Evolutionary conservation across 495 filamentous ascomycete species (phyloP), one percentile per base, ranked within the genome.

Genomic region (Corynascus novoguineensis): DNA sequence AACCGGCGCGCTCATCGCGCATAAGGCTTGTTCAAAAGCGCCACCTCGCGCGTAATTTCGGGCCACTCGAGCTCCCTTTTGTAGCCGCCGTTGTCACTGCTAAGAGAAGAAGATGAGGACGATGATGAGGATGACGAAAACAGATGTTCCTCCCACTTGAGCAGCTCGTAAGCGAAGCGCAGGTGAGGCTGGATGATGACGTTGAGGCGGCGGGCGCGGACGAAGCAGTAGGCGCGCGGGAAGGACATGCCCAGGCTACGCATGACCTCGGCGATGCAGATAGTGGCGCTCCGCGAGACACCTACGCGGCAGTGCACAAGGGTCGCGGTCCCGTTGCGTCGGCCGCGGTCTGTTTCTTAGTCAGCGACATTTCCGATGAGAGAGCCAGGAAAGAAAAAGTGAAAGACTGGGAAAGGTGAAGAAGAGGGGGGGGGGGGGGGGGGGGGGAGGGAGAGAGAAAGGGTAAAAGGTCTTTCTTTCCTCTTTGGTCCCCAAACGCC

Each of bases 191-290:
- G 81, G 57, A 83, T 83, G 57, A 86, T 85, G 55, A 85, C 81
- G 56, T 83, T 83, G 19, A 98, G 80, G 28, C 93, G 81, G 35
- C 93, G 81, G 35, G 93, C 93, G 2, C 93, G 86, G 25, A 98
- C 93, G 72, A 89, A 98, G 69, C 93, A 98, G 69, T 98, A 98
- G 45, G 93, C 93, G 44, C 89, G 80, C 15, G 93, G 90, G 66
- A 97, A 96, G 4, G 90, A 93, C 46, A 97, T 74, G 27, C 82
- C 76, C 28, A 86, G 67, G 7, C 84, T 76, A 12, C 85, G 81
- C 93, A 98, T 98, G 21, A 97, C 92, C 71, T 97, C 92, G 31
- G 93, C 93, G 64, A 98, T 97, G 73, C 93, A 97, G 67, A 98
- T 96, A 8, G 93, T 98, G 21, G 93, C 93, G 47, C 88, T 92